Percentiles rank a stretch among this genome's conserved stretches.
Evolutionary conservation across 345 rosid species (phyloP).

Genomic region (Raphanus sativus): DNA sequence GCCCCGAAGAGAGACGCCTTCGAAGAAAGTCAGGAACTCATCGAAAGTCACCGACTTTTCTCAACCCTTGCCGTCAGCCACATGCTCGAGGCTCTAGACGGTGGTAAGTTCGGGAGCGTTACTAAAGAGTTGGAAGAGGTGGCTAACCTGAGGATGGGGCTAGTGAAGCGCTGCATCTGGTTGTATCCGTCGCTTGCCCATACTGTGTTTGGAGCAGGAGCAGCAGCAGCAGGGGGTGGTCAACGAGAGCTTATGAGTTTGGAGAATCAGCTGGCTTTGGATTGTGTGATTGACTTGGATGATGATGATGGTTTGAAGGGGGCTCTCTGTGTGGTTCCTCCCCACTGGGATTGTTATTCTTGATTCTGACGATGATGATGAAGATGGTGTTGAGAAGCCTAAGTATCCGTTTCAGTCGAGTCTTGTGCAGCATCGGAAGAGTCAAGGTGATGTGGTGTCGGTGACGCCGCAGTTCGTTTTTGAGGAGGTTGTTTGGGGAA

Average conservation of each 20-base stretch:
- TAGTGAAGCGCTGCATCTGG: slow-evolving; percentile 30
- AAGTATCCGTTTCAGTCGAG: slow-evolving; percentile 42
- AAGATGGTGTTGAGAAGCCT: slow-evolving; percentile 50
- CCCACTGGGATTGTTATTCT: too few relatives aligned
- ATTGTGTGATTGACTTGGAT: slow-evolving; percentile 49
- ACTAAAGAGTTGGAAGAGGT: slow-evolving; percentile 61
- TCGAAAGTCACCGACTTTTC: slow-evolving; percentile 40
- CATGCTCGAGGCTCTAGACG: slow-evolving; percentile 45
- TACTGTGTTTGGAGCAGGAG: slow-evolving; percentile 15
- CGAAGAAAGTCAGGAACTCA: slow-evolving; percentile 27
- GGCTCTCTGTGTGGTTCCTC: neutral
- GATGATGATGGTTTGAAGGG: slow-evolving; percentile 32
- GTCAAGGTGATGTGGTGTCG: too few relatives aligned
- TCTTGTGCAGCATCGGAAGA: too few relatives aligned
- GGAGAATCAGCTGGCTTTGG: slow-evolving; percentile 21
- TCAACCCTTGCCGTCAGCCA: slow-evolving; percentile 52
- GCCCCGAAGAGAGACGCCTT: too few relatives aligned
- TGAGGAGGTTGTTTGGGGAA: too few relatives aligned
- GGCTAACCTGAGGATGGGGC: slow-evolving; percentile 38
- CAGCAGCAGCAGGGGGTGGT: too few relatives aligned
- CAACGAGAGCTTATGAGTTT: slow-evolving; percentile 27
- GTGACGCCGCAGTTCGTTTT: too few relatives aligned
- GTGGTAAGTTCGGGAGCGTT: slow-evolving; percentile 66
- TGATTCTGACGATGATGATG: slow-evolving; percentile 56
- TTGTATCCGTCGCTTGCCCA: slow-evolving; percentile 35